These are phyloP conservation scores for Monocercomonoides exilis DNA, from an alignment of 78 protist genomes.

Conservation along the genomic window DNA sequence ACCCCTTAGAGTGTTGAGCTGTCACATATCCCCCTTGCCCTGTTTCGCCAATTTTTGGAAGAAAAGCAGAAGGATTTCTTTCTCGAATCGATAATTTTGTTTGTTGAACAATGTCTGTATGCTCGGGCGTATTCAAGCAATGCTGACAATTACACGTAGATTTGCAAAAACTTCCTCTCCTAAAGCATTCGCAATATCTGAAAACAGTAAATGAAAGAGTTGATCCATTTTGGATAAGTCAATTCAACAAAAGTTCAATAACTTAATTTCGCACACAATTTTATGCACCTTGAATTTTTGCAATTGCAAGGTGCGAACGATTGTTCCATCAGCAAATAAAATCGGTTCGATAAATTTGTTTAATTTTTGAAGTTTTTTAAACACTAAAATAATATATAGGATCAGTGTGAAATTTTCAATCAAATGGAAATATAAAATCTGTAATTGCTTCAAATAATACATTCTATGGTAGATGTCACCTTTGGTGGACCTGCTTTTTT, in stretches of 20 bases:
- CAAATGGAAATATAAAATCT: no score
- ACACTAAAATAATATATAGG: no score
- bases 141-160: conserved; percentile 48
- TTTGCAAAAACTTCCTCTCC: conserved; percentile 32
- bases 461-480: no score
- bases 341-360: no score
- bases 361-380: no score
- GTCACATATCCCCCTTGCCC: neutral
- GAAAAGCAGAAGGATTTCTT: conserved; percentile 62
- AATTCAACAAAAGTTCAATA: neutral
- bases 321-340: no score
- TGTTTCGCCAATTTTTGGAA: conserved; percentile 34
- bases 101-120: conserved; percentile 31
- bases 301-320: conserved; percentile 49
- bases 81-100: conserved; percentile 50
- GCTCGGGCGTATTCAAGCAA: conserved; percentile 50
- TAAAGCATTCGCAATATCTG: conserved; percentile 61
- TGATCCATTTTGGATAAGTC: neutral
- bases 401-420: no score
- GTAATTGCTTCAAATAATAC: no score
- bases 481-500: no score
- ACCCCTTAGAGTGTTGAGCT: conserved; percentile 54
- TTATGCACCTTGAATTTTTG: conserved; percentile 64
- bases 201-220: neutral
- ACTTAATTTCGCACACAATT: conserved; percentile 40